These are phyloP conservation scores for Pilobolus umbonatus DNA, from an alignment of 192 early-diverging fungal species.

Conservation along the genomic window DNA sequence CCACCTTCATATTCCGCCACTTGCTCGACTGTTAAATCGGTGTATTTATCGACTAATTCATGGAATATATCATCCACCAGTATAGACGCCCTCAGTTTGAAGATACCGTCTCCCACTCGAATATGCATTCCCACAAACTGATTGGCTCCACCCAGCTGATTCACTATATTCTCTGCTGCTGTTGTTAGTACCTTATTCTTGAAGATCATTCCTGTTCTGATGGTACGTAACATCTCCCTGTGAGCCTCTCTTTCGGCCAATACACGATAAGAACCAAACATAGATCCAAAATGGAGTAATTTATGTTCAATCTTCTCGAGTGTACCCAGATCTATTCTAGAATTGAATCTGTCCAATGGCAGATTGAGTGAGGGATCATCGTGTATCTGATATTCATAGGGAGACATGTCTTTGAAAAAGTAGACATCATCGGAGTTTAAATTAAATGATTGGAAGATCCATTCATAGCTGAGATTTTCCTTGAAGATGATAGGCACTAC, in stretches of 20 bases:
- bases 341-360: constrained; percentile 34
- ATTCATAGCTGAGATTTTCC: constrained; percentile 39
- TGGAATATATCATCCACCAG: constrained; percentile 47
- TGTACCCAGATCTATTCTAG: constrained; percentile 32
- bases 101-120: constrained; percentile 48
- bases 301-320: constrained; percentile 29
- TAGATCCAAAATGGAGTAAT: constrained; percentile 53
- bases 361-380: constrained; percentile 35
- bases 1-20: constrained; percentile 19
- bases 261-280: constrained; percentile 46
- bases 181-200: constrained; percentile 40
- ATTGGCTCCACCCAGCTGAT: constrained; percentile 44
- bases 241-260: constrained; percentile 39
- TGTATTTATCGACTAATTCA: constrained; percentile 36
- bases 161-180: constrained; percentile 39
- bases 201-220: constrained; percentile 45
- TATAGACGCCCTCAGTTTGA: constrained; percentile 35
- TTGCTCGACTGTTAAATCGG: constrained; percentile 34
- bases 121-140: constrained; percentile 48
- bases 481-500: constrained; percentile 37
- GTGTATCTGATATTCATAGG: constrained; percentile 51
- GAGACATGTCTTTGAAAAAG: constrained; percentile 41
- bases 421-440: constrained; percentile 43
- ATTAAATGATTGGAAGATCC: constrained; percentile 42
- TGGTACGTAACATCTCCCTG: constrained; percentile 24